Evolutionary conservation across 1,284 basidiomycete genomes (phyloP).

Genomic region (Malassezia japonica): DNA sequence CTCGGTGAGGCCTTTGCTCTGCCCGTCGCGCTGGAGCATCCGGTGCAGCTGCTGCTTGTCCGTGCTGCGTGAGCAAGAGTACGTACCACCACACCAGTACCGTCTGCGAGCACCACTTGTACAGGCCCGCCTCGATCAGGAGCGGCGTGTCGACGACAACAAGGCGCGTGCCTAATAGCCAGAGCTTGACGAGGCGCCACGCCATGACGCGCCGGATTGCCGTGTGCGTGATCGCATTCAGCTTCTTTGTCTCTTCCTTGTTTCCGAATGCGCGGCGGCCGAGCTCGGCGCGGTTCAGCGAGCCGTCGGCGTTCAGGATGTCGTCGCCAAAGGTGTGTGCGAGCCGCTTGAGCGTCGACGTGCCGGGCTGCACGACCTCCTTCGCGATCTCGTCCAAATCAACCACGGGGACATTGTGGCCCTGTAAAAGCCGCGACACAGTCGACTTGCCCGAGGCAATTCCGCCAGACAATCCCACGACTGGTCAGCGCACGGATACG

Average conservation of each 20-base stretch:
- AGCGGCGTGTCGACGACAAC: constrained; percentile 88
- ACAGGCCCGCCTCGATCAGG: constrained; percentile 77
- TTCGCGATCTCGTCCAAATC: constrained; percentile 88
- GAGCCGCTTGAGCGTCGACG: constrained; percentile 62
- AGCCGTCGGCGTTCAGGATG: constrained; percentile 59
- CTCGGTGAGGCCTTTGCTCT: constrained; percentile 49
- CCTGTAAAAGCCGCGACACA: not conserved
- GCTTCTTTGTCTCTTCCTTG: constrained; percentile 59
- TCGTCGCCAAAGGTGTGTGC: constrained; percentile 65
- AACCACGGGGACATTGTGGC: constrained; percentile 57
- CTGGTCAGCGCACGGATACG: constrained; percentile 51
- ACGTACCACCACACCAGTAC: constrained; percentile 80
- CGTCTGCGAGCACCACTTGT: constrained; percentile 72
- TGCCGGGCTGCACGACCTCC: constrained; percentile 75
- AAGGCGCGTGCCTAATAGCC: constrained; percentile 67
- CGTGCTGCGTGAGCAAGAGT: constrained; percentile 8
- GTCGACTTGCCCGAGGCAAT: constrained; percentile 68
- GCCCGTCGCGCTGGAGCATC: constrained; percentile 38
- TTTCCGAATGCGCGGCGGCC: constrained; percentile 68
- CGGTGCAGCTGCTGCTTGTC: constrained; percentile 33
- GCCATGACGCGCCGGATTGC: constrained; percentile 70
- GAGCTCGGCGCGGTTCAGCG: constrained; percentile 71
- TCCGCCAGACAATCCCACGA: constrained; percentile 89
- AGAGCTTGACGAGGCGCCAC: constrained; percentile 60
- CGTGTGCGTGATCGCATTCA: constrained; percentile 83